Evolutionary conservation across 176 grass and related monocot species (phyloP).

Genomic region (Secale cereale): DNA sequence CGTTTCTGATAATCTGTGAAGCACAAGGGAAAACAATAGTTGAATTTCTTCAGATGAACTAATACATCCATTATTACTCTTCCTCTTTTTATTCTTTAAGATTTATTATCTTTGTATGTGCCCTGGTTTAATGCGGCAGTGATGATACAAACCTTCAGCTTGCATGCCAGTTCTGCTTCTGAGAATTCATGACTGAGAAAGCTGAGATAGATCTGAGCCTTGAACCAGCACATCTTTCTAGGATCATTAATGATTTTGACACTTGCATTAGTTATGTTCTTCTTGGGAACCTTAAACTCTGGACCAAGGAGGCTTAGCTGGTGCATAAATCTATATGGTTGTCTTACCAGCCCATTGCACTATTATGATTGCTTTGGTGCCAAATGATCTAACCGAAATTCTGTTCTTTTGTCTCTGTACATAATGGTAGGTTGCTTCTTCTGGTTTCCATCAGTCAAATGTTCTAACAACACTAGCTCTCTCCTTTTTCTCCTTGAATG

Average conservation of each 20-base stretch:
- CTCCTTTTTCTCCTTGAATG: neutral
- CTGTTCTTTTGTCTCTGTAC: neutral
- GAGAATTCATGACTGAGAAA: constrained; percentile 62
- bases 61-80: neutral
- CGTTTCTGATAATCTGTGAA: constrained; percentile 62
- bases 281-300: constrained; percentile 28
- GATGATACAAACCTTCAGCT: constrained; percentile 48
- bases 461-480: neutral
- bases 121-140: neutral
- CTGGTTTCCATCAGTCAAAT: neutral
- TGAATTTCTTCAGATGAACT: constrained; percentile 74
- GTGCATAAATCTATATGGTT: constrained; percentile 56
- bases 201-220: constrained; percentile 46
- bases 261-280: constrained; percentile 19
- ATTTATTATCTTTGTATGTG: neutral
- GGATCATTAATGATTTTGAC: neutral
- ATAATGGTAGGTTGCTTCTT: neutral
- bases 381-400: constrained; percentile 60
- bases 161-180: constrained; percentile 77
- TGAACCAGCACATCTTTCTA: neutral
- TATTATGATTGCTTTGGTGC: constrained; percentile 41
- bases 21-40: constrained; percentile 46
- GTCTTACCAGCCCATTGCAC: constrained; percentile 64
- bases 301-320: constrained; percentile 15
- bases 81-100: neutral